A percentile compares a stretch with the other conserved stretches of the same genome.
Conservation (phyloP, 78 protist species). For the Dictyostelium intermedium region DNA sequence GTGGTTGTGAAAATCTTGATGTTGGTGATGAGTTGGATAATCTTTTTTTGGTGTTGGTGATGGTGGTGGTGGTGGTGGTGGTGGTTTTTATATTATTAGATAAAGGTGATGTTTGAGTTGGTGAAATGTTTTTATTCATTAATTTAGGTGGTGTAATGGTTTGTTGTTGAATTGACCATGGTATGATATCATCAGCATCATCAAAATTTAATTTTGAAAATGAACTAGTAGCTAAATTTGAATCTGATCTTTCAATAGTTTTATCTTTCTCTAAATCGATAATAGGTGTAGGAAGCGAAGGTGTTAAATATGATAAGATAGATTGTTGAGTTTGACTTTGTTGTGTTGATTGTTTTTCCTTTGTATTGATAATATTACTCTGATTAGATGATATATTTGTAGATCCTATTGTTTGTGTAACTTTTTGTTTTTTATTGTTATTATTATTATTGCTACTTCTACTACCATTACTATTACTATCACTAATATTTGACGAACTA, state of each 20-base stretch:
- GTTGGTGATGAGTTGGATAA: neutral
- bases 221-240: neutral
- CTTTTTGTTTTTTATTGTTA: neutral
- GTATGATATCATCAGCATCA: neutral
- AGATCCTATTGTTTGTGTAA: neutral
- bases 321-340: neutral
- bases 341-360: neutral
- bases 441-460: neutral
- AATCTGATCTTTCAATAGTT: neutral
- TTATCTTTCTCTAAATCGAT: neutral
- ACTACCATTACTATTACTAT: neutral
- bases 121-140: neutral
- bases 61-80: neutral
- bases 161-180: neutral
- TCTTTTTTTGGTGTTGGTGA: neutral
- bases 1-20: neutral
- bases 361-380: neutral
- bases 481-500: neutral
- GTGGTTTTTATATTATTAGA: too few relatives aligned
- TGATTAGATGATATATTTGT: neutral
- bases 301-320: neutral
- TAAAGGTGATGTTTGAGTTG: neutral
- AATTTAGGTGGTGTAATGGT: neutral
- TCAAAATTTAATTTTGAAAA: constrained; percentile 1
- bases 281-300: neutral